Conservation (phyloP, 805 yeast species). For the Starmerella khaoyaiensis region DNA sequence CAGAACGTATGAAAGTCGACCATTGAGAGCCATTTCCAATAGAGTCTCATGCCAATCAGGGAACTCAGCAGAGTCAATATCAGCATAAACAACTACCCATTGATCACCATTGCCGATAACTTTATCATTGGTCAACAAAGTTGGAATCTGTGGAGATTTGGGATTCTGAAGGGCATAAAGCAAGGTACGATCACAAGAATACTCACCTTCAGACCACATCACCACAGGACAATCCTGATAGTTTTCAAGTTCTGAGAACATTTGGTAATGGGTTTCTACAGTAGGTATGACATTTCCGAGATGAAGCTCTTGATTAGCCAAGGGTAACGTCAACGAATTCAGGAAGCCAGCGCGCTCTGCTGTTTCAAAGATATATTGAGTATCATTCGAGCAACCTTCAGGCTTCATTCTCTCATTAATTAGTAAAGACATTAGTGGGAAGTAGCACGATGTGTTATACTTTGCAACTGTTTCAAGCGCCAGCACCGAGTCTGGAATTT, state of each 20-base stretch:
- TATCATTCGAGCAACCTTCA: slow-evolving; percentile 8
- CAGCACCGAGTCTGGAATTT: slow-evolving; percentile 5
- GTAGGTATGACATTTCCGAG: slow-evolving; percentile 45
- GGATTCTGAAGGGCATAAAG: slow-evolving; percentile 57
- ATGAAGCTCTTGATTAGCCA: slow-evolving; percentile 35
- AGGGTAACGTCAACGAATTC: slow-evolving; percentile 6
- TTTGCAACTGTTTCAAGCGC: slow-evolving; percentile 25
- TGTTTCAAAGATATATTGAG: slow-evolving; percentile 17
- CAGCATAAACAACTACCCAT: slow-evolving; percentile 53
- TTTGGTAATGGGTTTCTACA: slow-evolving; percentile 48
- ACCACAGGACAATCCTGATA: slow-evolving; percentile 34
- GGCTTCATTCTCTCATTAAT: slow-evolving; percentile 15
- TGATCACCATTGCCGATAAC: slow-evolving; percentile 47
- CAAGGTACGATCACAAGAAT: slow-evolving; percentile 56
- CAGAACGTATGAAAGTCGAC: slow-evolving; percentile 62
- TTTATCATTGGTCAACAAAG: slow-evolving; percentile 42
- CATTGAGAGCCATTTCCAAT: slow-evolving; percentile 44
- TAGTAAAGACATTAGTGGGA: slow-evolving; percentile 25
- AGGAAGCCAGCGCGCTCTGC: slow-evolving; percentile 17
- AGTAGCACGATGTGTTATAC: slow-evolving; percentile 26
- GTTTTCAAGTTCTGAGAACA: slow-evolving; percentile 32
- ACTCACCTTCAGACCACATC: slow-evolving; percentile 39
- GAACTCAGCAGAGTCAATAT: slow-evolving; percentile 39
- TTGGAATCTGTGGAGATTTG: slow-evolving; percentile 17
- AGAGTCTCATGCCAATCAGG: slow-evolving; percentile 46